A percentile compares a stretch with the other conserved stretches of the same genome.
These are phyloP conservation scores for Pseudopyricularia cyperi DNA, from an alignment of 2,329 filamentous ascomycete species.

Conservation along the genomic window DNA sequence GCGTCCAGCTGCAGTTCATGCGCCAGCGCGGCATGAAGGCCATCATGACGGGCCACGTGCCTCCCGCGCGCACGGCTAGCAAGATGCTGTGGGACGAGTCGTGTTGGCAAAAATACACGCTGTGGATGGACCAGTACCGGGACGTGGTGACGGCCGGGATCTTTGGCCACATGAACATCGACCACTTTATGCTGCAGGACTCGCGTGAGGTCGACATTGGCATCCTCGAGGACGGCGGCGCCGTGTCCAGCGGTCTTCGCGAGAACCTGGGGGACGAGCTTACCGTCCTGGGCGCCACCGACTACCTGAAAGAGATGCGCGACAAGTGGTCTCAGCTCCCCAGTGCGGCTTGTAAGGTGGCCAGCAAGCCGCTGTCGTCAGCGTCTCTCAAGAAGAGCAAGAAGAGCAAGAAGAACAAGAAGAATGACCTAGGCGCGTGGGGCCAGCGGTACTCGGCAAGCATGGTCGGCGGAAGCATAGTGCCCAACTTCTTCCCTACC, in stretches of 20 bases:
- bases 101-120: conserved; percentile 94
- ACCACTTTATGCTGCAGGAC: conserved; percentile 91
- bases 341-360: conserved; percentile 22
- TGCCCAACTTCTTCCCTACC: conserved; percentile 86
- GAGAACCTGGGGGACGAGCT: conserved; percentile 36
- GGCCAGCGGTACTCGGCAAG: conserved; percentile 77
- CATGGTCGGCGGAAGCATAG: conserved; percentile 72
- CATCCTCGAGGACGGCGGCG: conserved; percentile 8
- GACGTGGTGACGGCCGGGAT: conserved; percentile 71
- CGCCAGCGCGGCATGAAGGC: conserved; percentile 82
- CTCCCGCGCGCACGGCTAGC: conserved; percentile 71
- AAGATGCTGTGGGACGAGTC: conserved; percentile 92
- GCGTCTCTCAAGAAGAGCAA: conserved; percentile 4
- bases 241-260: conserved; percentile 12
- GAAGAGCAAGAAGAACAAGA: conserved; percentile 11
- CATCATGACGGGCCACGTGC: conserved; percentile 87
- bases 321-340: conserved; percentile 68
- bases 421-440: conserved; percentile 35
- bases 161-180: conserved; percentile 97
- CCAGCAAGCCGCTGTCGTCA: background rate
- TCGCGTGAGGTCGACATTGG: conserved; percentile 54
- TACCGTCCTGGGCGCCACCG: conserved; percentile 50
- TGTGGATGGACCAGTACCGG: conserved; percentile 83
- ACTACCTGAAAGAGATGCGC: conserved; percentile 70
- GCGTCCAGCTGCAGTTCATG: conserved; percentile 73